Evolutionary conservation across 2,329 filamentous ascomycete species (phyloP).

Genomic region (Hypoxylon sp.): DNA sequence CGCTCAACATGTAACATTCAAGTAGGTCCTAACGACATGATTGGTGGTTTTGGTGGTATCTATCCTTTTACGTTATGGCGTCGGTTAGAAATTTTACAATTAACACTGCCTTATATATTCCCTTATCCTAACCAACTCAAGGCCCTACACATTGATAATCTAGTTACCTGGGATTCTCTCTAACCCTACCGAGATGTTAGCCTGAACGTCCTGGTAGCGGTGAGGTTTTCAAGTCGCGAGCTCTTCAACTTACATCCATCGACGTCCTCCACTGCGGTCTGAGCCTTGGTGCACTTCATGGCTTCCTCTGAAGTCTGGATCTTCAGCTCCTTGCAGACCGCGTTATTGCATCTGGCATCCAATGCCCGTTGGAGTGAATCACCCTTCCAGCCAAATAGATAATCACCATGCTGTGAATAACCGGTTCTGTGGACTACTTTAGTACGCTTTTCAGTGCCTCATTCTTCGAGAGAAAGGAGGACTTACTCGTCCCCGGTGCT

Average conservation of each 20-base stretch:
- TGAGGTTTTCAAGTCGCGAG: background rate
- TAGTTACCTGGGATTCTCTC: constrained; percentile 35
- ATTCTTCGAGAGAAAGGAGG: background rate
- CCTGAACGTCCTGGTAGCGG: background rate
- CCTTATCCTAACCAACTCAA: background rate
- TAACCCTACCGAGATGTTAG: constrained; percentile 33
- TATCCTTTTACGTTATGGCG: too few relatives aligned
- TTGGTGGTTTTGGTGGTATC: too few relatives aligned
- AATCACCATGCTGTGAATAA: constrained; percentile 54
- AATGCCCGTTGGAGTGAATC: constrained; percentile 56
- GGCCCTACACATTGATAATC: background rate
- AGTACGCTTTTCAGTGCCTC: background rate
- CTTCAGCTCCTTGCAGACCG: constrained; percentile 47
- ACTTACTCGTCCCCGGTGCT: constrained; percentile 48
- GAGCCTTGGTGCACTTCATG: constrained; percentile 46
- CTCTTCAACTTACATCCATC: constrained; percentile 46
- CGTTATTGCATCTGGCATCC: constrained; percentile 55
- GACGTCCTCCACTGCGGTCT: constrained; percentile 46
- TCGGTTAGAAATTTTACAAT: too few relatives aligned
- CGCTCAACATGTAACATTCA: too few relatives aligned
- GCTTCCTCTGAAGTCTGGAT: constrained; percentile 48
- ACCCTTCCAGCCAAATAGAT: constrained; percentile 58
- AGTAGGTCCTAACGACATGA: too few relatives aligned
- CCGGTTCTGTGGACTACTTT: constrained; percentile 35
- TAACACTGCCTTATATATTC: background rate